phyloP scores from a whole-genome alignment of 495 filamentous ascomycete genomes.

The Xylaria telfairii region DNA sequence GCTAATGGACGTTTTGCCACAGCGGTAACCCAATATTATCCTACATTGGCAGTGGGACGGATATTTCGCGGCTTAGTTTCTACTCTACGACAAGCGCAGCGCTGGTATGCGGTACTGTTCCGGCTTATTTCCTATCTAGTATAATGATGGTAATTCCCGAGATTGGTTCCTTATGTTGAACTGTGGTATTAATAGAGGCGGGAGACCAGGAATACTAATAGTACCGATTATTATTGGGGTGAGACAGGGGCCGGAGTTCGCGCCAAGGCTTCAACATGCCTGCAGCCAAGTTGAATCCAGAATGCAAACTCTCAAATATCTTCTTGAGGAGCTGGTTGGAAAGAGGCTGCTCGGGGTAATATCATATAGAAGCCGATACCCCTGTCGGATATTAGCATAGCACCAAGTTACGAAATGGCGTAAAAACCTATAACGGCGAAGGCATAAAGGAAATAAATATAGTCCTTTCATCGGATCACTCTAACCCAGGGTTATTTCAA shows the following conservation, averaged over 20 bases:
- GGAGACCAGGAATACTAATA: background rate
- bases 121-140: background rate
- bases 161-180: background rate
- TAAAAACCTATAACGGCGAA: background rate
- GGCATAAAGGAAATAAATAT: background rate
- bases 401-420: background rate
- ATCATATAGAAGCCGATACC: background rate
- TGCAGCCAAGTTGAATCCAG: background rate
- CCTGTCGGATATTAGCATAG: background rate
- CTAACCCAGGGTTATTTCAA: background rate
- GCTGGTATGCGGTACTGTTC: background rate
- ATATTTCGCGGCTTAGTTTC: background rate
- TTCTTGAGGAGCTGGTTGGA: background rate
- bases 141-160: background rate
- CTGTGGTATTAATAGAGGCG: background rate
- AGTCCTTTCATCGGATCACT: no score
- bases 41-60: constrained; percentile 6
- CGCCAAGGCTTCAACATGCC: background rate
- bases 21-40: background rate
- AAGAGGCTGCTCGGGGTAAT: background rate
- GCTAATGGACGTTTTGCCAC: constrained; percentile 13
- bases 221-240: background rate
- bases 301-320: background rate
- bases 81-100: background rate
- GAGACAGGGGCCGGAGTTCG: background rate